These are phyloP conservation scores for Gymnopilus junonius DNA, from an alignment of 768 basidiomycete species.

Conservation along the genomic window DNA sequence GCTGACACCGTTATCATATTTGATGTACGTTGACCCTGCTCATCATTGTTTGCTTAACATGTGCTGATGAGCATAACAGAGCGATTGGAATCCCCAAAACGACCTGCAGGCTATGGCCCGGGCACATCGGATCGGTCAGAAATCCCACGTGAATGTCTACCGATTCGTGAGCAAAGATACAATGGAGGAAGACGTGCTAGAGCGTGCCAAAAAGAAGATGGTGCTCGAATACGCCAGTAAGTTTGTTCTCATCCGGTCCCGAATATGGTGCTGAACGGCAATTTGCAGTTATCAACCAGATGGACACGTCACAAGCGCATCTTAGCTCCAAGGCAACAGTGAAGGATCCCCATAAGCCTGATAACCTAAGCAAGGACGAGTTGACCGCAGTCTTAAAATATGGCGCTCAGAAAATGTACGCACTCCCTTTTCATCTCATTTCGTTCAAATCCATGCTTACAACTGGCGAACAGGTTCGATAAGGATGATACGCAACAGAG, in stretches of 20 bases:
- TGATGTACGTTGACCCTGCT: conserved; percentile 65
- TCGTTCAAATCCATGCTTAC: conserved; percentile 14
- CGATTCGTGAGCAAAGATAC: conserved; percentile 99
- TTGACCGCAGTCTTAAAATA: conserved; percentile 97
- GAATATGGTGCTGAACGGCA: conserved; percentile 8
- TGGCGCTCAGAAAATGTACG: conserved; percentile 96
- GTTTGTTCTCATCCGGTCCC: conserved; percentile 38
- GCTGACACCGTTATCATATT: conserved; percentile 99
- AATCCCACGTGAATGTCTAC: conserved; percentile 98
- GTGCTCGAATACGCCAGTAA: conserved; percentile 98
- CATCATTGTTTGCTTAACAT: conserved; percentile 3
- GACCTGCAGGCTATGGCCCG: conserved; percentile 99
- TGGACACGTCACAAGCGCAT: conserved; percentile 98
- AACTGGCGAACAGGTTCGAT: conserved; percentile 75
- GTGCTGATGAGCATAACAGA: conserved; percentile 49
- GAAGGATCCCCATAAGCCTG: conserved; percentile 76
- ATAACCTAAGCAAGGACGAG: conserved; percentile 93
- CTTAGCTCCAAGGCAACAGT: conserved; percentile 76
- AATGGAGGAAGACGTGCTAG: conserved; percentile 98
- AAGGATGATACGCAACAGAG: conserved; percentile 93
- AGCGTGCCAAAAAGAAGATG: conserved; percentile 99
- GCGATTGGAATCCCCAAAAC: conserved; percentile 98
- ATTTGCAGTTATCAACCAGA: conserved; percentile 93
- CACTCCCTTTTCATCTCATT: conserved; percentile 17
- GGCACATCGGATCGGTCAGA: conserved; percentile 98